A percentile compares a stretch with the other conserved stretches of the same genome.
Conservation (phyloP, 2,329 filamentous ascomycete genomes). For the Alternaria brassicae region DNA sequence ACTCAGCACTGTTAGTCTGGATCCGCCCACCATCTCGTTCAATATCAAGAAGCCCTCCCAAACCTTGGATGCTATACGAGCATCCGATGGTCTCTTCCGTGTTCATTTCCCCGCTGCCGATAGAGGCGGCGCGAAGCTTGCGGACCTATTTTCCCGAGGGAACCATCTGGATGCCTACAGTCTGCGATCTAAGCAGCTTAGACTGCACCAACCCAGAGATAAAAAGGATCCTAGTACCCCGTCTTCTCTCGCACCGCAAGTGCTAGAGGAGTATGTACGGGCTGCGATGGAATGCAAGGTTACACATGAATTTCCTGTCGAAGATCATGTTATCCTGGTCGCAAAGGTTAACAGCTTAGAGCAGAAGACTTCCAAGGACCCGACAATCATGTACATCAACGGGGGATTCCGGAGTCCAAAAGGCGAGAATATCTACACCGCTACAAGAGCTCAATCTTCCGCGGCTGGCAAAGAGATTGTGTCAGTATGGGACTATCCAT, state of each 20-base stretch:
- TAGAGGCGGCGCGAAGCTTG: slow-evolving; percentile 36
- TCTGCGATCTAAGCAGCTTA: slow-evolving; percentile 18
- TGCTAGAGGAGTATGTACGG: slow-evolving; percentile 25
- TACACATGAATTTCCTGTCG: slow-evolving; percentile 49
- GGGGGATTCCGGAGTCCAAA: slow-evolving; percentile 31
- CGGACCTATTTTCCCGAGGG: slow-evolving; percentile 40
- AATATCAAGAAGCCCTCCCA: slow-evolving; percentile 65
- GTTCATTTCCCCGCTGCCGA: slow-evolving; percentile 58
- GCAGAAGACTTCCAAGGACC: neutral
- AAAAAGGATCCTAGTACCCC: neutral
- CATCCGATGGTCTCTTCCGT: slow-evolving; percentile 52
- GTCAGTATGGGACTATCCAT: slow-evolving; percentile 23
- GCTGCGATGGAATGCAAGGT: slow-evolving; percentile 47
- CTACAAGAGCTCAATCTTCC: neutral
- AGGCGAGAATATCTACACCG: slow-evolving; percentile 3
- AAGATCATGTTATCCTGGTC: slow-evolving; percentile 58
- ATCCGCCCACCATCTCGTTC: slow-evolving; percentile 67
- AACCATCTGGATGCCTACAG: slow-evolving; percentile 35
- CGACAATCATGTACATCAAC: slow-evolving; percentile 38
- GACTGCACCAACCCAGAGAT: slow-evolving; percentile 16
- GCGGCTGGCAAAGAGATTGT: neutral
- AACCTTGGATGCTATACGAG: slow-evolving; percentile 62
- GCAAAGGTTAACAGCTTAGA: slow-evolving; percentile 48
- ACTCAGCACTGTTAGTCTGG: slow-evolving; percentile 65
- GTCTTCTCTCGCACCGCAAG: slow-evolving; percentile 24